phyloP scores from a whole-genome alignment of 2,329 filamentous ascomycete species.

The Microdochium paspali region DNA sequence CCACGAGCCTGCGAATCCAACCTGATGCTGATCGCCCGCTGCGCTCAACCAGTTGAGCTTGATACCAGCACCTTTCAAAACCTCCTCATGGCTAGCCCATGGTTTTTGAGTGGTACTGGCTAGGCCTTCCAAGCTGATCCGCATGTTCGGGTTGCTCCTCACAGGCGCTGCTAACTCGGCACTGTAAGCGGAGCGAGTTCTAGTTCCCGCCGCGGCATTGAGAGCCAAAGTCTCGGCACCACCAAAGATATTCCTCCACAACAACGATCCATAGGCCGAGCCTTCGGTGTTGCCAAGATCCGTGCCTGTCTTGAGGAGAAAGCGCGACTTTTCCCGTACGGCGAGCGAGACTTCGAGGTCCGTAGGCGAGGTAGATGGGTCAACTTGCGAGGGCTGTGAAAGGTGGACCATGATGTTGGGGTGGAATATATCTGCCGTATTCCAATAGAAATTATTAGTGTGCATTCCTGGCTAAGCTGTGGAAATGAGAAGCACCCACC shows the following conservation, averaged over 20 bases:
- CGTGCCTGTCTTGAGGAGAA: slow-evolving; percentile 88
- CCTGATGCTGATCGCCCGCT: slow-evolving; percentile 60
- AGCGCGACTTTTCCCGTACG: slow-evolving; percentile 68
- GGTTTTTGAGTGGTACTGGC: slow-evolving; percentile 79
- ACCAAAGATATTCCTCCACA: slow-evolving; percentile 88
- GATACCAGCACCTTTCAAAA: slow-evolving; percentile 65
- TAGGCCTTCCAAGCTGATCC: slow-evolving; percentile 69
- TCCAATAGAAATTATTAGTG: slow-evolving; percentile 2
- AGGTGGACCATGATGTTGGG: slow-evolving; percentile 75
- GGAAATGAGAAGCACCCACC: slow-evolving; percentile 47
- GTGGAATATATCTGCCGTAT: slow-evolving; percentile 75
- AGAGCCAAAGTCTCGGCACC: slow-evolving; percentile 84
- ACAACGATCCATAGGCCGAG: slow-evolving; percentile 79
- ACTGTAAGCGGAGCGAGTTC: slow-evolving; percentile 86
- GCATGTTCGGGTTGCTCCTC: slow-evolving; percentile 72
- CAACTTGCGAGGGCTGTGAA: slow-evolving; percentile 61
- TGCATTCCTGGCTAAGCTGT: neutral
- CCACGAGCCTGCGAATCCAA: slow-evolving; percentile 78
- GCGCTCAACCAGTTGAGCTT: slow-evolving; percentile 66
- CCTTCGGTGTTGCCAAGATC: slow-evolving; percentile 91
- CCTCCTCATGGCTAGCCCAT: slow-evolving; percentile 92
- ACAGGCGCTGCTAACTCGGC: slow-evolving; percentile 77
- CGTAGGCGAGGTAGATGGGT: slow-evolving; percentile 60
- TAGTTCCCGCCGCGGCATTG: slow-evolving; percentile 80
- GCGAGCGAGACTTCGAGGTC: slow-evolving; percentile 76